Evolutionary conservation across 371 early-diverging fungal genomes (phyloP).

Genomic region (Zopfochytrium polystomum): DNA sequence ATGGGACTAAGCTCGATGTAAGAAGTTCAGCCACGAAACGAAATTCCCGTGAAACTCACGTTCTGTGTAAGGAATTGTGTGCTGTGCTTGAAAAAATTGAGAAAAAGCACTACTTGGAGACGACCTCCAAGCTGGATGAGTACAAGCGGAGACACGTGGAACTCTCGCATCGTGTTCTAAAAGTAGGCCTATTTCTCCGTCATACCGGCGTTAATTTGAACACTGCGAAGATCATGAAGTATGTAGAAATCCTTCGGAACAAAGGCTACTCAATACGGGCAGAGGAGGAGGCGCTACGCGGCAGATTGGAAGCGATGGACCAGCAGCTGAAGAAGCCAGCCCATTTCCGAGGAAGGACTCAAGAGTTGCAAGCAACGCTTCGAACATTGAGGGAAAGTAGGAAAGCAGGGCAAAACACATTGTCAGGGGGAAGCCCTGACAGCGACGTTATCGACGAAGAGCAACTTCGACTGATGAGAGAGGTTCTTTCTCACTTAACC

Average conservation of each 20-base stretch:
- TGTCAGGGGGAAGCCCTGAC: not conserved
- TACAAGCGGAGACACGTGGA: constrained; percentile 71
- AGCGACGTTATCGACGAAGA: constrained; percentile 26
- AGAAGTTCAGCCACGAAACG: not conserved
- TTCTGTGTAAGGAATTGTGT: too few relatives aligned
- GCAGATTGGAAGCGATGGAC: constrained; percentile 69
- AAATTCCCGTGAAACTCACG: too few relatives aligned
- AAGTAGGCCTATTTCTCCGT: constrained; percentile 37
- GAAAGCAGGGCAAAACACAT: constrained; percentile 1
- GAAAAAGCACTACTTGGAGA: constrained; percentile 60
- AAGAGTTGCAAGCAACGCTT: constrained; percentile 76
- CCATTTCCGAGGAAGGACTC: constrained; percentile 73
- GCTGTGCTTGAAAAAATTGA: constrained; percentile 65
- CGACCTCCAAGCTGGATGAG: constrained; percentile 60
- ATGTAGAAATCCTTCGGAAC: constrained; percentile 74
- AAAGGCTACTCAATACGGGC: constrained; percentile 74
- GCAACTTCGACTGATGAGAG: constrained; percentile 24
- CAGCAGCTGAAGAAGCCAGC: constrained; percentile 71
- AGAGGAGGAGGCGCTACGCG: constrained; percentile 77
- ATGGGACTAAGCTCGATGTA: constrained; percentile 62
- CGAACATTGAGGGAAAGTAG: constrained; percentile 55
- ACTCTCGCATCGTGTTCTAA: constrained; percentile 71
- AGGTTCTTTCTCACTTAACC: constrained; percentile 24
- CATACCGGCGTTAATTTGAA: not conserved
- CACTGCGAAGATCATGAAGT: constrained; percentile 65